Conservation (phyloP, 2,329 filamentous ascomycete genomes). For the Colletotrichum karsti region DNA sequence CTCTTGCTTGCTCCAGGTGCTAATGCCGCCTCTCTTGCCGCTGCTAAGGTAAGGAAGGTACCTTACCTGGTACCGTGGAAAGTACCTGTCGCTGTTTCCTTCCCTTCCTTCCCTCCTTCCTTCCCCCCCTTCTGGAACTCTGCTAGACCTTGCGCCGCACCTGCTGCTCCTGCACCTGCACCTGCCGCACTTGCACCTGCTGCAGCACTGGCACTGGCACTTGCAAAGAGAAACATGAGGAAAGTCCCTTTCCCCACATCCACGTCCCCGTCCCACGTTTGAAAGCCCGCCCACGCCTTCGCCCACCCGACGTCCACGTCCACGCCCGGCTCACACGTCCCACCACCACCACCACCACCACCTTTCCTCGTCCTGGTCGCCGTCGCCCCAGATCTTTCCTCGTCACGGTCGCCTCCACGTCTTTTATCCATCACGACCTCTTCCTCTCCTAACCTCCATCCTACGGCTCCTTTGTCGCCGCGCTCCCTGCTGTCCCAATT, state of each 20-base stretch:
- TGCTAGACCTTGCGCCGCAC: background rate
- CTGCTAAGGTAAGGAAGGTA: background rate
- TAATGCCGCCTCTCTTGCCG: background rate
- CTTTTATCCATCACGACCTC: constrained; percentile 9
- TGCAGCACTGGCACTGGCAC: background rate
- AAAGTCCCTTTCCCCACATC: background rate
- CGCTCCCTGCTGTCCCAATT: background rate
- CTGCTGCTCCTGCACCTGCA: background rate
- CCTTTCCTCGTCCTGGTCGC: constrained; percentile 11
- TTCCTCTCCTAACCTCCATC: background rate
- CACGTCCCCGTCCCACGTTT: constrained; percentile 16
- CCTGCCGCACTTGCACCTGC: background rate
- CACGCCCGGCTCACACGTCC: constrained; percentile 7
- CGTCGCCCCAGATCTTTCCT: constrained; percentile 9
- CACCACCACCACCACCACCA: constrained; percentile 1
- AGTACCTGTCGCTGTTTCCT: background rate
- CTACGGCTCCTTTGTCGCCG: background rate
- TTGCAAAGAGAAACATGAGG: constrained; percentile 3
- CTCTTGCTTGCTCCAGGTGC: background rate
- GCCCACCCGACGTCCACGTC: background rate
- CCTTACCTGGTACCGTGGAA: background rate
- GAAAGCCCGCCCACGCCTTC: background rate
- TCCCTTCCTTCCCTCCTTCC: background rate
- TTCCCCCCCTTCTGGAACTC: constrained; percentile 7
- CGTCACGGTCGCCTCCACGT: constrained; percentile 25